A percentile compares a stretch with the other conserved stretches of the same genome.
phyloP scores from a whole-genome alignment of 2,329 filamentous ascomycete species.

The Claviceps citrina region DNA sequence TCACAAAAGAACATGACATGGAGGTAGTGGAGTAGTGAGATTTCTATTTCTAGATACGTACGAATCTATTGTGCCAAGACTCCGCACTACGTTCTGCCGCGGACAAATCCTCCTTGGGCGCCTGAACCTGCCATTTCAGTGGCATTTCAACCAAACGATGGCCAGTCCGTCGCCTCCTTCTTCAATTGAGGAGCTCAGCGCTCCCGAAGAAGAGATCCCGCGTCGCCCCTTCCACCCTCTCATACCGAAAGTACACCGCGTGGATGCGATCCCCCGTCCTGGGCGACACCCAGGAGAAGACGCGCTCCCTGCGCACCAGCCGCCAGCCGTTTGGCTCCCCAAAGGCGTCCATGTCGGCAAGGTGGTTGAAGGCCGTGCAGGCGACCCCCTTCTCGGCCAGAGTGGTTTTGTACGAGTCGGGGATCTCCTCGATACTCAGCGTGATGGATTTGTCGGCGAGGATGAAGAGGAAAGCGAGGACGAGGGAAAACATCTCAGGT shows the following conservation, averaged over 20 bases:
- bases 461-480: background rate
- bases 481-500: background rate
- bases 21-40: too few relatives aligned
- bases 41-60: too few relatives aligned
- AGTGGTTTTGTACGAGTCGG: background rate
- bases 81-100: too few relatives aligned
- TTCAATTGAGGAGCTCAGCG: background rate
- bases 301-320: background rate
- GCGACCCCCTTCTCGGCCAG: background rate
- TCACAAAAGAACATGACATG: too few relatives aligned
- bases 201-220: background rate
- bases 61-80: too few relatives aligned
- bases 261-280: background rate
- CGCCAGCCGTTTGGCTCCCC: background rate
- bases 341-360: background rate
- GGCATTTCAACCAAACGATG: too few relatives aligned
- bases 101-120: too few relatives aligned
- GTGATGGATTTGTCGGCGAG: constrained; percentile 1
- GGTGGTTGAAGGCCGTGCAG: background rate
- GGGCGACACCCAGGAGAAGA: background rate
- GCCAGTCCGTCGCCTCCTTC: too few relatives aligned
- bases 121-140: too few relatives aligned
- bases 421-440: background rate
- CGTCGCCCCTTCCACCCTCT: background rate
- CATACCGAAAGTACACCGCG: background rate